phyloP scores from a whole-genome alignment of 148 eudicot genomes.

The Chenopodium quinoa region DNA sequence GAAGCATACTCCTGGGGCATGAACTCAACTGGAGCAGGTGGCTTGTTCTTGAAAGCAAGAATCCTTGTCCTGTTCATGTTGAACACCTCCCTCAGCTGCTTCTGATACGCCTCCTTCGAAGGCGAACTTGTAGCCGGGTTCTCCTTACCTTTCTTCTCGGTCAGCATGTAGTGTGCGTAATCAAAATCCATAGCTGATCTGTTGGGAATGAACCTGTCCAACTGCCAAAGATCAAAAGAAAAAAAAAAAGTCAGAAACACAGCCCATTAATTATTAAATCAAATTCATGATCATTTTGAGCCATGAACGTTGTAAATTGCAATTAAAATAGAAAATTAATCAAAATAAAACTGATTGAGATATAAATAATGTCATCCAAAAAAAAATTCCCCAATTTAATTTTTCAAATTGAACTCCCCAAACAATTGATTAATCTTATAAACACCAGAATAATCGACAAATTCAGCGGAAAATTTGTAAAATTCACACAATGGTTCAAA shows the following conservation, averaged over 20 bases:
- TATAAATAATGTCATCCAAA: no score
- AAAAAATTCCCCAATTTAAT: neutral
- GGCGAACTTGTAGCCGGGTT: constrained; percentile 70
- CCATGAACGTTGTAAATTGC: no score
- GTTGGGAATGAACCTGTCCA: constrained; percentile 96
- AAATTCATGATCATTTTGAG: no score
- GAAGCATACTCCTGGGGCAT: constrained; percentile 49
- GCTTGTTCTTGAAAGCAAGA: constrained; percentile 93
- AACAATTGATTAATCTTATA: neutral
- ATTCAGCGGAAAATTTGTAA: no score
- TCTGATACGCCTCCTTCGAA: constrained; percentile 78
- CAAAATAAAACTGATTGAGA: no score
- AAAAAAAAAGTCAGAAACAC: constrained; percentile 5
- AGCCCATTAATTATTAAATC: neutral
- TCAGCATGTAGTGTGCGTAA: constrained; percentile 83
- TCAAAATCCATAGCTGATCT: constrained; percentile 93
- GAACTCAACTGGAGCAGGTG: constrained; percentile 64
- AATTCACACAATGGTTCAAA: neutral
- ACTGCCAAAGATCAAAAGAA: constrained; percentile 31
- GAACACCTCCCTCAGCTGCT: constrained; percentile 74
- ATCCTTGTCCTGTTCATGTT: constrained; percentile 88
- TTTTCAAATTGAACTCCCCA: neutral
- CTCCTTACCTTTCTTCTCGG: constrained; percentile 79
- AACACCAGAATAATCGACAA: neutral
- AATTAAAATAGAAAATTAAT: no score